Evolutionary conservation across 1,284 basidiomycete genomes (phyloP).

Genomic region (Ceratobasidium sp.): DNA sequence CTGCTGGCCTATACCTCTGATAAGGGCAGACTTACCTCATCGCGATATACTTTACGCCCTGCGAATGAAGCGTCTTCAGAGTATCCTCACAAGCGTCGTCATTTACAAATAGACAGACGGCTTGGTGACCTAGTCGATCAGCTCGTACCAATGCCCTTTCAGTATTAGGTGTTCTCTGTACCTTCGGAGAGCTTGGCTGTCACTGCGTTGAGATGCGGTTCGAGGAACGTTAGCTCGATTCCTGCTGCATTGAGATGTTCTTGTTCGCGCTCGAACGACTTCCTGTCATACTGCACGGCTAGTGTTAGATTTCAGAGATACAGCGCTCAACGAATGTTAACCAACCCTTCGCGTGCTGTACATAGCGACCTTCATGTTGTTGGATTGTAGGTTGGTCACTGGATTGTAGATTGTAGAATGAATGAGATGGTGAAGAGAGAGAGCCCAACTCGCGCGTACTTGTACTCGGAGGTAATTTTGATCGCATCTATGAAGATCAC

Average conservation of each 20-base stretch:
- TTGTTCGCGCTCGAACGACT: constrained; percentile 39
- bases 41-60: constrained; percentile 43
- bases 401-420: neutral
- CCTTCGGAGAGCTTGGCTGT: constrained; percentile 41
- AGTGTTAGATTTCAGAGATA: neutral
- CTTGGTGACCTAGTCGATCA: constrained; percentile 39
- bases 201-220: constrained; percentile 40
- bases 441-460: neutral
- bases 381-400: too few relatives aligned
- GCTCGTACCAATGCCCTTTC: neutral
- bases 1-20: neutral
- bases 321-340: neutral
- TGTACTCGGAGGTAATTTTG: neutral
- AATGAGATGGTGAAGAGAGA: neutral
- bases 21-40: constrained; percentile 41
- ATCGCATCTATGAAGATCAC: constrained; percentile 22
- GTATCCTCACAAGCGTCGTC: constrained; percentile 42
- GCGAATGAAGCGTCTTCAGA: constrained; percentile 40
- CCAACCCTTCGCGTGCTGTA: constrained; percentile 41
- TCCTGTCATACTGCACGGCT: constrained; percentile 40
- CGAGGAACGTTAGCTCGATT: constrained; percentile 41
- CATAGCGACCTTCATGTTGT: constrained; percentile 40
- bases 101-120: constrained; percentile 46
- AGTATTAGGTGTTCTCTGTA: neutral
- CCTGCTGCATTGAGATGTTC: constrained; percentile 31